Evolutionary conservation across 495 filamentous ascomycete species (phyloP).

Genomic region (Penicillium mononematosum): DNA sequence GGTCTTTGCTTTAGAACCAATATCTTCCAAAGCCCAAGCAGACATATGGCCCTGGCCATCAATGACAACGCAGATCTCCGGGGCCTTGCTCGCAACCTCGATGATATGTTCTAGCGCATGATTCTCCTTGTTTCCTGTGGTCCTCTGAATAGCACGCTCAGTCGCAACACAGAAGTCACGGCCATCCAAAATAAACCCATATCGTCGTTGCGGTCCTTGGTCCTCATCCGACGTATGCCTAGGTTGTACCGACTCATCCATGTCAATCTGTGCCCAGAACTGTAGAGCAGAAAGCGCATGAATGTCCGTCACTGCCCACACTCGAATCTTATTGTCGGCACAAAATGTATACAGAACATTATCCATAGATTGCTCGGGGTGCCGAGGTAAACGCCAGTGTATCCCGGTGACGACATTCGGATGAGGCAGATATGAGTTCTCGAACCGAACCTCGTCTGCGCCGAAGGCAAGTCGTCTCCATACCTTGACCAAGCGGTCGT

Average conservation of each 20-base stretch:
- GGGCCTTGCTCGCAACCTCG: slow-evolving; percentile 79
- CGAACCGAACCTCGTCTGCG: slow-evolving; percentile 78
- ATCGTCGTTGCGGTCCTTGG: slow-evolving; percentile 48
- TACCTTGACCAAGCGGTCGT: slow-evolving; percentile 85
- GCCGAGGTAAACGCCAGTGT: slow-evolving; percentile 77
- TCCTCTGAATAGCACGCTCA: slow-evolving; percentile 68
- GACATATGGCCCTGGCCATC: slow-evolving; percentile 86
- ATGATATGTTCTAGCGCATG: slow-evolving; percentile 79
- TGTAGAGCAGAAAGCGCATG: slow-evolving; percentile 69
- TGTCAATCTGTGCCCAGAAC: slow-evolving; percentile 81
- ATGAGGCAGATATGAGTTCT: slow-evolving; percentile 86
- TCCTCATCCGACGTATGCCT: slow-evolving; percentile 37
- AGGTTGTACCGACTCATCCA: slow-evolving; percentile 69
- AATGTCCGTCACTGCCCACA: slow-evolving; percentile 79
- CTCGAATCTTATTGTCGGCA: slow-evolving; percentile 74
- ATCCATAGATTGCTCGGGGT: slow-evolving; percentile 74
- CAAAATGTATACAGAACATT: slow-evolving; percentile 94
- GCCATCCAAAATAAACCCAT: slow-evolving; percentile 83
- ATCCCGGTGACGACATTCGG: slow-evolving; percentile 74
- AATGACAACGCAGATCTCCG: slow-evolving; percentile 83
- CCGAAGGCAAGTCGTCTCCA: slow-evolving; percentile 90
- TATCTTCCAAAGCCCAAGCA: slow-evolving; percentile 90
- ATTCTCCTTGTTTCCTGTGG: slow-evolving; percentile 58
- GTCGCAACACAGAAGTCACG: slow-evolving; percentile 74
- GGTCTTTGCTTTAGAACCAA: slow-evolving; percentile 70